Percentiles rank a stretch among this genome's conserved stretches.
phyloP scores from a whole-genome alignment of 306 rosid species.

The Rosa persica region DNA sequence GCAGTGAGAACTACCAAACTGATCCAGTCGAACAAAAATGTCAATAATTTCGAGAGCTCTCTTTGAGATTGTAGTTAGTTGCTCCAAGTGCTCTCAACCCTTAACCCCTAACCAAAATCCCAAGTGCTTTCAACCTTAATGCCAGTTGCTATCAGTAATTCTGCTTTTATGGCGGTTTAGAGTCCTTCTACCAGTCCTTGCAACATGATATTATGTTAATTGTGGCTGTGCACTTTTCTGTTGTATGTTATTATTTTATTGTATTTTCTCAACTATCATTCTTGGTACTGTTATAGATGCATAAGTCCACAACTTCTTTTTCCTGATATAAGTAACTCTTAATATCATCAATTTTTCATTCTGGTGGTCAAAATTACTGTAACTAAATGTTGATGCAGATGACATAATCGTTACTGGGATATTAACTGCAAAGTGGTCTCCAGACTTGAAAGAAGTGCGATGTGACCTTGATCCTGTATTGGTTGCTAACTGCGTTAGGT shows the following conservation, averaged over 20 bases:
- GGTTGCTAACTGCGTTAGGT: constrained; percentile 85
- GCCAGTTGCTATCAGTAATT: background rate
- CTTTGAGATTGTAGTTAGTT: background rate
- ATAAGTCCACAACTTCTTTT: background rate
- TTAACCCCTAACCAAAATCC: background rate
- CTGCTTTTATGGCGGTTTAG: background rate
- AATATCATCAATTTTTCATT: background rate
- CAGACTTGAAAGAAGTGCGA: constrained; percentile 90
- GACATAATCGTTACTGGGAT: constrained; percentile 83
- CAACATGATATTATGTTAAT: background rate
- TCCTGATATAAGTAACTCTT: background rate
- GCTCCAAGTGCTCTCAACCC: background rate
- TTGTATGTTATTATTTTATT: background rate
- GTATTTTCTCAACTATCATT: background rate
- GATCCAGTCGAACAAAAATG: background rate
- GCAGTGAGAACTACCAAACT: constrained; percentile 1
- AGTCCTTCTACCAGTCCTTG: background rate
- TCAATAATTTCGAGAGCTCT: background rate
- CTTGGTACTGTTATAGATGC: background rate
- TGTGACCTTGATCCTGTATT: constrained; percentile 91
- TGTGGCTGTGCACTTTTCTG: background rate
- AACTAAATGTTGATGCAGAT: constrained; percentile 42
- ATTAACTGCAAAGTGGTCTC: constrained; percentile 93
- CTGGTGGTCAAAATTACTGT: background rate
- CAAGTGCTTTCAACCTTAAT: background rate